phyloP scores from a whole-genome alignment of 345 rosid genomes.

The Raphanus raphanistrum region DNA sequence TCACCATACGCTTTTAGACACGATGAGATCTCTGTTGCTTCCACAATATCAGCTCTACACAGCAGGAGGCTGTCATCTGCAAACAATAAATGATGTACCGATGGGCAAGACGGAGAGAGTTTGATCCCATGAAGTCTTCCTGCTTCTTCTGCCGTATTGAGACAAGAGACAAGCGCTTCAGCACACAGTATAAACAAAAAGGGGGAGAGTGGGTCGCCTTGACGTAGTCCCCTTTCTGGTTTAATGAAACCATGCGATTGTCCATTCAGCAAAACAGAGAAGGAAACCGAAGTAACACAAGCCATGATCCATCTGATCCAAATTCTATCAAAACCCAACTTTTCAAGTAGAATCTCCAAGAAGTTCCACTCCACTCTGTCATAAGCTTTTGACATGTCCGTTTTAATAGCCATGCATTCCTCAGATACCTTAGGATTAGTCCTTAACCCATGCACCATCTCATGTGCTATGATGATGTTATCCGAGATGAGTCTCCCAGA shows the following conservation, averaged over 20 bases:
- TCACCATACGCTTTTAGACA: neutral
- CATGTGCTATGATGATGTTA: neutral
- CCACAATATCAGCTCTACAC: neutral
- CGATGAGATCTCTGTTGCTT: neutral
- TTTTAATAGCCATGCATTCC: neutral
- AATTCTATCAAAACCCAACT: no score
- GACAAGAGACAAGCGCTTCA: neutral
- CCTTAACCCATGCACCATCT: neutral
- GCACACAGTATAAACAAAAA: neutral
- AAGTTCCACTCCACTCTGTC: no score
- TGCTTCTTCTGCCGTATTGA: neutral
- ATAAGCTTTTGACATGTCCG: neutral
- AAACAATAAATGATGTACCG: neutral
- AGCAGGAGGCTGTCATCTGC: neutral
- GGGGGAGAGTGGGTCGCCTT: neutral
- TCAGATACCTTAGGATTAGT: neutral
- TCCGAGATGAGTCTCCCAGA: neutral
- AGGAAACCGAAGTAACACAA: no score
- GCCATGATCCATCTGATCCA: no score
- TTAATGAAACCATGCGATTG: no score
- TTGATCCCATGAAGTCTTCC: neutral
- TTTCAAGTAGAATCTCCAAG: no score
- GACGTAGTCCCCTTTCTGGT: neutral
- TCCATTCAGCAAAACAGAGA: no score
- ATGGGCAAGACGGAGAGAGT: neutral